Evolutionary conservation across 148 eudicot species (phyloP), one percentile per base, ranked within the genome.

Genomic region (Spergularia bocconei): DNA sequence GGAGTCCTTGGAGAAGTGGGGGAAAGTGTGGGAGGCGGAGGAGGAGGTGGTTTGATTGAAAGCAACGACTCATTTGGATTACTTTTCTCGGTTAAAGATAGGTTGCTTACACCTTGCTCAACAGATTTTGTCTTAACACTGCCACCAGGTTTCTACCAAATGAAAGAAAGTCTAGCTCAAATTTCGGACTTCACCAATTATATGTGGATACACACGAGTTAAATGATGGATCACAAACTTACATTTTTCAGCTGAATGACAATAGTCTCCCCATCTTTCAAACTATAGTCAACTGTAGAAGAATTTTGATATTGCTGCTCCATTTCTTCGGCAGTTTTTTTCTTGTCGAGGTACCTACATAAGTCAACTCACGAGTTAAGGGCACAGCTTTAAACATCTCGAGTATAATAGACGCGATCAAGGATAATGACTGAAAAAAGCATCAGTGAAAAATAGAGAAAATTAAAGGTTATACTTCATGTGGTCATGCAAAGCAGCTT

Each of bases 401-500:
- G 39, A 75, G 54, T 36, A 11, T 15, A 36, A 63, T 23, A 50
- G 38, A n/a, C 29, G 6, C 11, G 13, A 38, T 52, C 21, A 29
- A 56, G n/a, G 44, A 4, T 2, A 54, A 14, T 11, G 39, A 60
- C 11, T 60, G 50, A 25, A 2, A 51, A 13, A 7, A 14, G n/a
- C 25, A 25, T 41, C 7, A 5, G 19, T 10, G 63, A 77, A 71
- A 13, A 20, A 51, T 39, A 57, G 39, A 29, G 47, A 54, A 62
- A 51, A 72, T 50, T 19, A 15, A 63, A 81, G 75, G 60, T 54
- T 29, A 50, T 95, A 95, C 99, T 95, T 95, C 97, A 87, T 89
- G 84, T 95, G 99, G 81, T 95, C 99, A 82, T 95, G 99, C 74
- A 95, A 90, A 50, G 99, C 97, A 80, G 99, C 99, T 89, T 92